Evolutionary conservation across 2,329 filamentous ascomycete species (phyloP).

Genomic region (Helotiales sp.): DNA sequence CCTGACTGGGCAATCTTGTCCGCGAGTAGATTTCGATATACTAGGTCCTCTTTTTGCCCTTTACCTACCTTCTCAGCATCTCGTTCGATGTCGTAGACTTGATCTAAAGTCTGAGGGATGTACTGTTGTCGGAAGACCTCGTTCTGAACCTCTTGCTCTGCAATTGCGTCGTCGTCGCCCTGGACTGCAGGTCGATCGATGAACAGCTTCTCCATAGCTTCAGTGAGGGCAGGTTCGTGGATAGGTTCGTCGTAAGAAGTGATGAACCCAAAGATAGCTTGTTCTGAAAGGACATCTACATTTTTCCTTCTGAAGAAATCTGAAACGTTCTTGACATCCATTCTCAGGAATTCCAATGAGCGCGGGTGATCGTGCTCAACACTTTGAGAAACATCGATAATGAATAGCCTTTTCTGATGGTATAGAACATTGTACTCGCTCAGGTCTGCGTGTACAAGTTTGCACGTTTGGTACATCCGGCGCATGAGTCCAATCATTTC

Average conservation of each 20-base stretch:
- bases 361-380: slow-evolving; percentile 96
- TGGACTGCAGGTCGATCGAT: slow-evolving; percentile 55
- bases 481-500: slow-evolving; percentile 89
- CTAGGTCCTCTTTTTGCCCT: slow-evolving; percentile 73
- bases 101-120: slow-evolving; percentile 91
- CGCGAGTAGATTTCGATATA: slow-evolving; percentile 84
- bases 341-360: slow-evolving; percentile 88
- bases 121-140: slow-evolving; percentile 96
- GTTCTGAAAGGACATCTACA: slow-evolving; percentile 78
- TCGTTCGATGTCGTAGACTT: slow-evolving; percentile 94
- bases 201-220: slow-evolving; percentile 67
- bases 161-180: slow-evolving; percentile 50
- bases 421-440: slow-evolving; percentile 98
- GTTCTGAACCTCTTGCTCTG: slow-evolving; percentile 73
- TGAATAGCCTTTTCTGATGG: slow-evolving; percentile 77
- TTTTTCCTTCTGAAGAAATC: slow-evolving; percentile 90
- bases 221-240: slow-evolving; percentile 60
- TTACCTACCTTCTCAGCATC: slow-evolving; percentile 76
- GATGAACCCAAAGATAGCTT: slow-evolving; percentile 82
- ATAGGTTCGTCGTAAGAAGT: slow-evolving; percentile 59
- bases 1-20: slow-evolving; percentile 53
- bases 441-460: slow-evolving; percentile 90
- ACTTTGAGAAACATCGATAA: slow-evolving; percentile 97
- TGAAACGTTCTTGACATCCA: slow-evolving; percentile 97
- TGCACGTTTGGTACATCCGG: slow-evolving; percentile 87